Evolutionary conservation across 108 stramenopile species (phyloP).

Genomic region (Conticribra guillardii): DNA sequence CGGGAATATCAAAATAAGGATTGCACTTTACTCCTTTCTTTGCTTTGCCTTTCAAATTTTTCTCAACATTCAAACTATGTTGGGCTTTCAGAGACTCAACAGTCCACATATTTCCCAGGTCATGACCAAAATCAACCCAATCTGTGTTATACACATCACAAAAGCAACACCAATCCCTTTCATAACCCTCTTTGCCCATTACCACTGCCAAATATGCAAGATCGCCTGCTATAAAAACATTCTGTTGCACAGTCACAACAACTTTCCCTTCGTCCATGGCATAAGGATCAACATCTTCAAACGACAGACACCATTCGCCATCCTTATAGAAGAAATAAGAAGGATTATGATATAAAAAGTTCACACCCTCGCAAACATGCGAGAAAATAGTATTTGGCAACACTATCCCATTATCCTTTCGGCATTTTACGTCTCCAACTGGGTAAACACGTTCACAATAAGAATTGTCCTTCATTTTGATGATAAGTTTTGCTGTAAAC

Average conservation of each 20-base stretch:
- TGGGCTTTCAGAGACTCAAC: neutral
- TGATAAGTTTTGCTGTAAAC: constrained; percentile 1
- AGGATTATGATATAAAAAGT: too few species aligned
- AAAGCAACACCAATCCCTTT: constrained; percentile 1
- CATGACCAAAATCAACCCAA: neutral
- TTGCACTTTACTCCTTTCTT: neutral
- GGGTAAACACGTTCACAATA: neutral
- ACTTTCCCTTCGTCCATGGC: neutral
- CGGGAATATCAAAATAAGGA: neutral
- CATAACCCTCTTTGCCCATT: constrained; percentile 6
- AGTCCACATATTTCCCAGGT: neutral
- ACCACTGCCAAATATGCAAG: neutral
- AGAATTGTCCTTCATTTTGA: neutral
- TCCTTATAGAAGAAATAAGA: neutral
- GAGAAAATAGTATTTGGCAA: constrained; percentile 1
- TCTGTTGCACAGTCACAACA: too few species aligned
- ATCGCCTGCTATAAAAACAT: neutral
- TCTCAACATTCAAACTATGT: neutral
- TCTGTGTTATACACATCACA: neutral
- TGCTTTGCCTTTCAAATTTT: neutral
- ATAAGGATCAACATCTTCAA: neutral
- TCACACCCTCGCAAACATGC: neutral
- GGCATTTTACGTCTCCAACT: constrained; percentile 15
- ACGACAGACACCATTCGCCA: neutral
- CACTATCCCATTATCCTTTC: constrained; percentile 4